Evolutionary conservation across 2,329 filamentous ascomycete genomes (phyloP).

Genomic region (Arthrobotrys sinensis): DNA sequence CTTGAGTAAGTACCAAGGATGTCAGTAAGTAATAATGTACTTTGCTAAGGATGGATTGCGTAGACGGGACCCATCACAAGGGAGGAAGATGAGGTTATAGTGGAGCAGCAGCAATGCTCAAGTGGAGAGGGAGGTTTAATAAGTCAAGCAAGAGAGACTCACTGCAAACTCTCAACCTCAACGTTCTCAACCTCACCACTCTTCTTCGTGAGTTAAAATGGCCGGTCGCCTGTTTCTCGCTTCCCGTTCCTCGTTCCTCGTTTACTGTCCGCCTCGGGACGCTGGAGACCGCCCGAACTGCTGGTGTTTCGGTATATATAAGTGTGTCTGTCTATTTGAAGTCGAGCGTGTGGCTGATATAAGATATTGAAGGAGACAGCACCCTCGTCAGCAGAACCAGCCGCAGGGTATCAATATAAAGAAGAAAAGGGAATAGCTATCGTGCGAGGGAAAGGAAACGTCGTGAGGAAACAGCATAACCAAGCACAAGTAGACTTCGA

Average conservation of each 20-base stretch:
- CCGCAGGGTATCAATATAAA: constrained; percentile 26
- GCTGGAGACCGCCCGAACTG: constrained; percentile 6
- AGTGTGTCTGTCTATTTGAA: constrained; percentile 21
- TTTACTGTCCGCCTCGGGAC: constrained; percentile 6
- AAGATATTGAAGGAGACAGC: too few species aligned
- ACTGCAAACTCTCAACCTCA: constrained; percentile 2
- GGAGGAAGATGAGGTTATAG: background rate
- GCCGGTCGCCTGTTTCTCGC: background rate
- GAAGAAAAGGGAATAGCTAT: too few species aligned
- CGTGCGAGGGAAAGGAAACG: too few species aligned
- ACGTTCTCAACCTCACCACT: background rate
- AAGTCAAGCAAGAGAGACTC: background rate
- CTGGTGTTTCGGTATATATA: background rate
- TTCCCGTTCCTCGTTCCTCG: constrained; percentile 33
- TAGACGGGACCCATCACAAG: constrained; percentile 4
- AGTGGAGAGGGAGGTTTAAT: background rate
- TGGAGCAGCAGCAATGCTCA: background rate
- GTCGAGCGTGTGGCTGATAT: constrained; percentile 1
- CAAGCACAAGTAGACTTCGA: too few species aligned
- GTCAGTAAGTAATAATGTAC: background rate
- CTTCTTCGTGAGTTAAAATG: background rate
- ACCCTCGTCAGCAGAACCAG: constrained; percentile 50
- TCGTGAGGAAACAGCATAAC: too few species aligned
- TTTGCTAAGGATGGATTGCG: background rate
- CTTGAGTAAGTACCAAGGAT: background rate